phyloP scores from a whole-genome alignment of 148 eudicot genomes.

The Beta vulgaris region DNA sequence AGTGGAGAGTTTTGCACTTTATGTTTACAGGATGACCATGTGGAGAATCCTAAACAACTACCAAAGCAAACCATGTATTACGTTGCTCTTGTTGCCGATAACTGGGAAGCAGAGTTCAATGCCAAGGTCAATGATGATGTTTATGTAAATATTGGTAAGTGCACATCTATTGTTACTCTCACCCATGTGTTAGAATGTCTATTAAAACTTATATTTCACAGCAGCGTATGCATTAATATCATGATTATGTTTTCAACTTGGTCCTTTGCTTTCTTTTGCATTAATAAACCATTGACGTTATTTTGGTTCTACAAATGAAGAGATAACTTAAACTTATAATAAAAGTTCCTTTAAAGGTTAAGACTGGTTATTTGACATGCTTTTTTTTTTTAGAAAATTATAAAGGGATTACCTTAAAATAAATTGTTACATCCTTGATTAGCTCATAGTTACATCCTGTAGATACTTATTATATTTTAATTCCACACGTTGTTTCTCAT shows the following conservation, averaged over 20 bases:
- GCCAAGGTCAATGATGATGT: conserved; percentile 87
- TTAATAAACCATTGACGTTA: background rate
- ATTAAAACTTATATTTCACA: background rate
- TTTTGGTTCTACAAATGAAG: background rate
- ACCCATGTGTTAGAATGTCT: conserved; percentile 1
- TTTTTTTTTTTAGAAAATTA: background rate
- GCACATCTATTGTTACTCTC: background rate
- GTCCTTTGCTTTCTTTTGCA: background rate
- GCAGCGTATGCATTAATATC: background rate
- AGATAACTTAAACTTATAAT: background rate
- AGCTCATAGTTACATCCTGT: background rate
- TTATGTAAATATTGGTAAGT: conserved; percentile 70
- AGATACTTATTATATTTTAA: background rate
- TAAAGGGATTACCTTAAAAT: background rate
- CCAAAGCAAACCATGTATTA: conserved; percentile 72
- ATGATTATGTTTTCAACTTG: conserved; percentile 1
- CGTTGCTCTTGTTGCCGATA: conserved; percentile 73
- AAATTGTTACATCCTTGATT: too few relatives aligned
- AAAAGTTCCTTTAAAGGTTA: background rate
- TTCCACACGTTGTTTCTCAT: background rate
- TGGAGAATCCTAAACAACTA: conserved; percentile 59
- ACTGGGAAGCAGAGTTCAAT: conserved; percentile 75
- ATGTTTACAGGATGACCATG: conserved; percentile 61
- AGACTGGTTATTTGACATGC: background rate
- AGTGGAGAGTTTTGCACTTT: background rate